These are phyloP conservation scores for Pythium coloratum DNA, from an alignment of 352 stramenopile species.

Conservation along the genomic window DNA sequence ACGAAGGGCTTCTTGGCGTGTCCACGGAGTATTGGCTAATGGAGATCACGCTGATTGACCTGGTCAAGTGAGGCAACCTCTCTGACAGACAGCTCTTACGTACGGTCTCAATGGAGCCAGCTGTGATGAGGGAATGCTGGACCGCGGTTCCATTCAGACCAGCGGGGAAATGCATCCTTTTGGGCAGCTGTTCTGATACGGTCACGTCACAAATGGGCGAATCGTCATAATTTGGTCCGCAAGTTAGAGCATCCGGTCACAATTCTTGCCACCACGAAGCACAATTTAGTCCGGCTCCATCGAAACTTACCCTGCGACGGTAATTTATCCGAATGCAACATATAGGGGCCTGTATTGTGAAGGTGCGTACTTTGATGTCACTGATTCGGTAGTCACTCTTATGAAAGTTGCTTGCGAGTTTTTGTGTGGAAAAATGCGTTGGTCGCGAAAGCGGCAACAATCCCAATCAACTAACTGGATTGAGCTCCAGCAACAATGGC, in stretches of 20 bases:
- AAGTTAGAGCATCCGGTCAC: too few species aligned
- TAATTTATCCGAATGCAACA: background rate
- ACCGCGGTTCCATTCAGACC: background rate
- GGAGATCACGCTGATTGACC: too few species aligned
- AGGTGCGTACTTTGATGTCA: constrained; percentile 11
- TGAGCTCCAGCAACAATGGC: constrained; percentile 13
- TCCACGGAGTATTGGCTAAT: too few species aligned
- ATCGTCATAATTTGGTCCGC: background rate
- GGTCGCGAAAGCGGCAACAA: constrained; percentile 21
- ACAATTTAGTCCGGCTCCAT: background rate
- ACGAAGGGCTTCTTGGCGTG: too few species aligned
- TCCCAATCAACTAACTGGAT: background rate
- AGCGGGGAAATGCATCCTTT: background rate
- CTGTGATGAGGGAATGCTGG: background rate
- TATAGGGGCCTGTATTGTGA: background rate
- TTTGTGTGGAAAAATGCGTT: constrained; percentile 17
- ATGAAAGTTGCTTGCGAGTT: background rate
- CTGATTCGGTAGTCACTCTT: constrained; percentile 4
- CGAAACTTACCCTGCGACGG: background rate
- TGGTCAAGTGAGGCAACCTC: background rate
- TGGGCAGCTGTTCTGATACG: constrained; percentile 3
- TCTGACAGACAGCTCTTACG: background rate
- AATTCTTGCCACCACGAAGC: background rate
- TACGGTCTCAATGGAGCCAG: background rate
- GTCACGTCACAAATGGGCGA: background rate